These are phyloP conservation scores for Geotrichum phurueaensis DNA, from an alignment of 1,139 yeast species.

Conservation along the genomic window DNA sequence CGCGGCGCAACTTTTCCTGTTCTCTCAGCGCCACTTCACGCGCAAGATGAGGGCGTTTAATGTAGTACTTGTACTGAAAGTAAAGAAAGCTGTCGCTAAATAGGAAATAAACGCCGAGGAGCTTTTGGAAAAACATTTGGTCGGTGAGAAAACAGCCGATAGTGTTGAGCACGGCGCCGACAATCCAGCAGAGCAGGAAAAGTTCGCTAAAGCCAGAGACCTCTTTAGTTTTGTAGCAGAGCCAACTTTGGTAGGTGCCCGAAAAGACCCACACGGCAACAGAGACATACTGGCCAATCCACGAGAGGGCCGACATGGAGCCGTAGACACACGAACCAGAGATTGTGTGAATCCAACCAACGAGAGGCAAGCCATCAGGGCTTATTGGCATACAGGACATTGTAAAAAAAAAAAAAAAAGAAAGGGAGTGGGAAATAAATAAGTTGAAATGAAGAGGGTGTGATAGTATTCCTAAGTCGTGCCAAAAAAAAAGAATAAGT, in stretches of 20 bases:
- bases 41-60: conserved; percentile 16
- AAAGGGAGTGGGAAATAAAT: neutral
- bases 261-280: conserved; percentile 32
- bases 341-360: conserved; percentile 20
- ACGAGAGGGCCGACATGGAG: conserved; percentile 23
- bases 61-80: conserved; percentile 29
- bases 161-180: conserved; percentile 32
- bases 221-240: conserved; percentile 26
- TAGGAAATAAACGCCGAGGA: conserved; percentile 28
- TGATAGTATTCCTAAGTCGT: neutral
- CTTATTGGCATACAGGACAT: conserved; percentile 4
- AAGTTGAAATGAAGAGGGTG: neutral
- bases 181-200: conserved; percentile 31
- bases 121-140: conserved; percentile 32
- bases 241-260: conserved; percentile 31
- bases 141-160: conserved; percentile 32
- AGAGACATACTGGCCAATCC: conserved; percentile 27
- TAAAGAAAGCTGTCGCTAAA: conserved; percentile 27
- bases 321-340: conserved; percentile 22
- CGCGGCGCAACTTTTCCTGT: neutral
- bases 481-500: neutral
- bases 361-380: conserved; percentile 16
- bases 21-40: neutral
- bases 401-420: neutral
- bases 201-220: conserved; percentile 33